phyloP scores from a whole-genome alignment of 805 yeast genomes.

The Kodamaea laetipori region DNA sequence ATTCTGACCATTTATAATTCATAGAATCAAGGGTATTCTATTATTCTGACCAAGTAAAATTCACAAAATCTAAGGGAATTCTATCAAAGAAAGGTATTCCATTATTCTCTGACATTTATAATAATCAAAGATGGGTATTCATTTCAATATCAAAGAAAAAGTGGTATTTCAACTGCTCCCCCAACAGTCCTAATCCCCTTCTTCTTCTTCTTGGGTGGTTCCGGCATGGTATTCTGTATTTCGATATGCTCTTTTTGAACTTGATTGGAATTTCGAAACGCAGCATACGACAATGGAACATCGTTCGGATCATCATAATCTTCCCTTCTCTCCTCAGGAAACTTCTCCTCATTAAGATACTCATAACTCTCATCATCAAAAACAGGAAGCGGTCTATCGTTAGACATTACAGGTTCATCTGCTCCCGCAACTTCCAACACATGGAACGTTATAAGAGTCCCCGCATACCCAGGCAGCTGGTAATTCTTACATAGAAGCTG shows the following conservation, averaged over 20 bases:
- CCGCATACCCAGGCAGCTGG: slow-evolving; percentile 30
- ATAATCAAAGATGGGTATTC: not conserved
- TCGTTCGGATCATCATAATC: slow-evolving; percentile 27
- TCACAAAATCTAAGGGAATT: no score
- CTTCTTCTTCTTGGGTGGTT: slow-evolving; percentile 8
- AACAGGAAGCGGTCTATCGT: slow-evolving; percentile 8
- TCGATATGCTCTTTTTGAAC: not conserved
- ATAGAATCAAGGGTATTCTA: no score
- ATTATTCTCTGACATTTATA: no score
- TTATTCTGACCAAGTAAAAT: no score
- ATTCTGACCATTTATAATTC: no score
- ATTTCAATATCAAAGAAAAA: slow-evolving; percentile 32
- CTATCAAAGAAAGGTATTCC: no score
- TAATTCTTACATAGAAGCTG: slow-evolving; percentile 41
- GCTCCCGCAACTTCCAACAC: slow-evolving; percentile 35
- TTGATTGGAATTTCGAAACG: slow-evolving; percentile 18
- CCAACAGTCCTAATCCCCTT: slow-evolving; percentile 33
- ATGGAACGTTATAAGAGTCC: slow-evolving; percentile 42
- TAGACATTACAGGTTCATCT: slow-evolving; percentile 17
- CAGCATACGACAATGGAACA: slow-evolving; percentile 27
- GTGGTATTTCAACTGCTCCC: slow-evolving; percentile 48
- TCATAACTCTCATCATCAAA: slow-evolving; percentile 33
- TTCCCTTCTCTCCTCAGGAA: not conserved
- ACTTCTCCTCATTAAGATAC: slow-evolving; percentile 17
- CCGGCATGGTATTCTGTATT: slow-evolving; percentile 4